Evolutionary conservation across 495 filamentous ascomycete species (phyloP).

Genomic region (Lophium mytilinum): DNA sequence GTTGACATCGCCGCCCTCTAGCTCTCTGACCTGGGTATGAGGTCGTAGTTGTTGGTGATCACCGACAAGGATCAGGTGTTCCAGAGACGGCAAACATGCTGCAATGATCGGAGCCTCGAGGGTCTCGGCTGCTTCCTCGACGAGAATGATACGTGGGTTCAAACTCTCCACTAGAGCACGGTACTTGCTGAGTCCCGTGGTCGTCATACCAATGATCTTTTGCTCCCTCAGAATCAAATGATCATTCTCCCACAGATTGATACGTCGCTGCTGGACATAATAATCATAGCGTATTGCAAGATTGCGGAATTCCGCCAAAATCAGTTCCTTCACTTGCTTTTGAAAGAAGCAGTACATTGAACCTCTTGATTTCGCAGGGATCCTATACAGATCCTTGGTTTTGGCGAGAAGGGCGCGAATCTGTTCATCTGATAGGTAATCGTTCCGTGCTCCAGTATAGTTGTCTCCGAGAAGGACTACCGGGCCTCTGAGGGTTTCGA

Average conservation of each 20-base stretch:
- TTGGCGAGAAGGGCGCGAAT: constrained; percentile 31
- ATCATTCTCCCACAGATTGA: constrained; percentile 52
- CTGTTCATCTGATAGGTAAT: constrained; percentile 20
- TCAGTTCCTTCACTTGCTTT: constrained; percentile 34
- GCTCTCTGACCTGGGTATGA: constrained; percentile 46
- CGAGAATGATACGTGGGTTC: constrained; percentile 55
- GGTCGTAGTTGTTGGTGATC: constrained; percentile 70
- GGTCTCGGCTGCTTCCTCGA: constrained; percentile 72
- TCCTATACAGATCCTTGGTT: constrained; percentile 47
- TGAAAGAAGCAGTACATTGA: constrained; percentile 53
- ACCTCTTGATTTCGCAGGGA: constrained; percentile 46
- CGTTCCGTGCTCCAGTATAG: constrained; percentile 34
- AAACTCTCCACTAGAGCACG: constrained; percentile 63
- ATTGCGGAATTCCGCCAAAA: constrained; percentile 38
- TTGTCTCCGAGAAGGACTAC: constrained; percentile 41
- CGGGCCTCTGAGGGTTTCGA: constrained; percentile 46
- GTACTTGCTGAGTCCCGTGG: constrained; percentile 84
- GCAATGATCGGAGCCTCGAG: constrained; percentile 58
- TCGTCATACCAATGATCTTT: constrained; percentile 66
- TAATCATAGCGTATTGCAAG: constrained; percentile 39
- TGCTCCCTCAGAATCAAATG: constrained; percentile 40
- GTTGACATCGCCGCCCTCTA: constrained; percentile 50
- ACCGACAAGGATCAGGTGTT: constrained; percentile 69
- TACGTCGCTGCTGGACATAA: constrained; percentile 35
- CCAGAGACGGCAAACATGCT: constrained; percentile 56